Evolutionary conservation across 257 asterid genomes (phyloP).

Genomic region (Marsdenia floribunda): DNA sequence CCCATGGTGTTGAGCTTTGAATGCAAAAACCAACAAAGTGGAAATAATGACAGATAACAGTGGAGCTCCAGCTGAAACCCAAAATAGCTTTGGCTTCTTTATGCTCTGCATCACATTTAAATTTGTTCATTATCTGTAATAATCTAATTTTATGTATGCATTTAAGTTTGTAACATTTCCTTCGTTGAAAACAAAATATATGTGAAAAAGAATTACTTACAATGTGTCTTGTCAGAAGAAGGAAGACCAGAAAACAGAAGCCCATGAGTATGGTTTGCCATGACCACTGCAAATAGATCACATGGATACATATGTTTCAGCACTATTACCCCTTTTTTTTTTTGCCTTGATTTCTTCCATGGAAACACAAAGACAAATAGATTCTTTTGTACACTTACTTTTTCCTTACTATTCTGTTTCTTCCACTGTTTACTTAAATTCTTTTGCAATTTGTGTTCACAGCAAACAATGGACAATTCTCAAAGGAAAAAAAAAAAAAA

Average conservation of each 20-base stretch:
- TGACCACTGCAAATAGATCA: conserved; percentile 70
- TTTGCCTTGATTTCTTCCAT: too few relatives aligned
- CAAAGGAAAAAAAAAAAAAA: too few relatives aligned
- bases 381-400: neutral
- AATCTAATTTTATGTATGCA: neutral
- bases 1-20: conserved; percentile 74
- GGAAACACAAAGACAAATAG: conserved; percentile 4
- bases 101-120: conserved; percentile 45
- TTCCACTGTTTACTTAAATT: neutral
- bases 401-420: neutral
- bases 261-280: conserved; percentile 95
- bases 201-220: conserved; percentile 33
- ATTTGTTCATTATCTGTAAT: neutral
- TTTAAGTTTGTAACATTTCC: too few relatives aligned
- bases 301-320: neutral
- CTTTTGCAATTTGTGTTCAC: neutral
- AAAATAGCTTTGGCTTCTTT: conserved; percentile 69
- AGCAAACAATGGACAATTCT: neutral
- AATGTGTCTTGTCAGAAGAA: conserved; percentile 64
- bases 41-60: conserved; percentile 64
- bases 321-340: neutral
- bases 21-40: conserved; percentile 57
- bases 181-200: too few relatives aligned
- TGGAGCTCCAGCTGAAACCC: conserved; percentile 98
- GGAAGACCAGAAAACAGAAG: conserved; percentile 65